Evolutionary conservation across 768 basidiomycete species (phyloP), one percentile per base, ranked within the genome.

Genomic region (Filobasidium wieringae): DNA sequence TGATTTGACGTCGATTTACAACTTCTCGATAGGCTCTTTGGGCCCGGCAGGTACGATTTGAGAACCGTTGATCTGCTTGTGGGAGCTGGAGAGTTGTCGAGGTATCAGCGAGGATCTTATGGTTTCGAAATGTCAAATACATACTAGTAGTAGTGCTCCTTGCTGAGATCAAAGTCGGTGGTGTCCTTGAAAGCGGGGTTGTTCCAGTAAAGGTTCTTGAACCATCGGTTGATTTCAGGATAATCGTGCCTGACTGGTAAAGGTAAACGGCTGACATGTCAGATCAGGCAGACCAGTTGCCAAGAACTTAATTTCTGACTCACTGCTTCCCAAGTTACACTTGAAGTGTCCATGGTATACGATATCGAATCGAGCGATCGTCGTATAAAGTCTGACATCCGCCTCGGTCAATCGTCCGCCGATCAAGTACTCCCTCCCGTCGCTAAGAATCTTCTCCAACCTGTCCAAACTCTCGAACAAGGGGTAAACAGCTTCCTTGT

Each of bases 331-430:
- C 63, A 88, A 71, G 77, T 93, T 91, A 76, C 89, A 92, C 64
- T 96, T 96, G 80, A 97, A 97, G 71, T 90, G 88, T 0, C 84
- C 82, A 47, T 85, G 80, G 73, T 97, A 96, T 15, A 86, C 92
- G 0, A 70, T 70, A 51, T 73, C 72, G 53, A 55, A 55, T 65
- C 86, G 64, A 62, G 91, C 85, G 58, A 91, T 84, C 1, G 93
- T 95, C n/a, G 93, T 90, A 76, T 81, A 97, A 39, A 97, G 83
- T 52, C 93, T 81, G 33, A 77, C 68, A 59, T 78, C 77, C 8
- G 75, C 77, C 64, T 78, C 77, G n/a, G 90, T 95, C 47, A 99
- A 80, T 50, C 55, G 63, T 1, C 81, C 78, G n/a, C 91, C 91
- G 43, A 95, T 77, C 49, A 96, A 79, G 72, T 85, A 95, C 30